phyloP scores from a whole-genome alignment of 805 yeast genomes.

The Candida krabiensis region DNA sequence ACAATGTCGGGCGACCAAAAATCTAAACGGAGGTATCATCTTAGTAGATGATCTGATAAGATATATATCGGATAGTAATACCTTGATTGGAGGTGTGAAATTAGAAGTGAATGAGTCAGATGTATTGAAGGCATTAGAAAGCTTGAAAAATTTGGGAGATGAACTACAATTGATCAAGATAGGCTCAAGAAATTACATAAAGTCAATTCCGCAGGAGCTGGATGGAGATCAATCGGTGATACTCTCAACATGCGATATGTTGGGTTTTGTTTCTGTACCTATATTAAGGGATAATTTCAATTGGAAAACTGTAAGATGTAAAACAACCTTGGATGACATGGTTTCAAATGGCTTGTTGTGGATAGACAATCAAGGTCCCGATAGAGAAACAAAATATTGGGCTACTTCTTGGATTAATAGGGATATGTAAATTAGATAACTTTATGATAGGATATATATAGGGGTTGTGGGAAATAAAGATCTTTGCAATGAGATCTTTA shows the following conservation, averaged over 20 bases:
- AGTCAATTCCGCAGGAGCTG: constrained; percentile 63
- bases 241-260: constrained; percentile 70
- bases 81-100: constrained; percentile 27
- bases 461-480: background rate
- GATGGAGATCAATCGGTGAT: constrained; percentile 69
- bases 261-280: constrained; percentile 70
- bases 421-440: background rate
- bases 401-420: constrained; percentile 68
- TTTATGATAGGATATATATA: background rate
- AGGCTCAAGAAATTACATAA: constrained; percentile 56
- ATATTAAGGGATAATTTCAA: constrained; percentile 69
- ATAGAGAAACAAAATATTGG: constrained; percentile 56
- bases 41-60: constrained; percentile 53
- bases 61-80: constrained; percentile 26
- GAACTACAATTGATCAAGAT: constrained; percentile 67
- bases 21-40: constrained; percentile 80
- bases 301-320: constrained; percentile 69
- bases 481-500: background rate
- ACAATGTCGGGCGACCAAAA: constrained; percentile 66
- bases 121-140: constrained; percentile 52
- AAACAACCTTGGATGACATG: constrained; percentile 71
- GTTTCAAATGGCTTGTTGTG: constrained; percentile 80
- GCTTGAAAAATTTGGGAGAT: constrained; percentile 59
- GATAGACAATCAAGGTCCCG: constrained; percentile 62
- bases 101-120: constrained; percentile 45